Conservation (phyloP, 1,284 basidiomycete species). For the Sanghuangporus sanghuang region DNA sequence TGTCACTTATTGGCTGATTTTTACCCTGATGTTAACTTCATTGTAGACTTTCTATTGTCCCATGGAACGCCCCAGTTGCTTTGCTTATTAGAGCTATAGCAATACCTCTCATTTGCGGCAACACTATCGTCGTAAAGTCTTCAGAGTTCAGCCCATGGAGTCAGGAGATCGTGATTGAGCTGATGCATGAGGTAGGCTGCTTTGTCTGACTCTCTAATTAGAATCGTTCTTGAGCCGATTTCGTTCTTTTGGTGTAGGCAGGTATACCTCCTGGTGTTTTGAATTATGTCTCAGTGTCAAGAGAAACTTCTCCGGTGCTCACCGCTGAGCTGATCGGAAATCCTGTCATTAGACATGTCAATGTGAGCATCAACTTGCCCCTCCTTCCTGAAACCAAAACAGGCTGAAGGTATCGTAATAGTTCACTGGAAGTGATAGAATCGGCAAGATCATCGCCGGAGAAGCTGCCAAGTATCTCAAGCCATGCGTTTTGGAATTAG, state of each 20-base stretch:
- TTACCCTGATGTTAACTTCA: not conserved
- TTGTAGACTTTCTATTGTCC: conserved; percentile 23
- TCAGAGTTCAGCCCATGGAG: conserved; percentile 51
- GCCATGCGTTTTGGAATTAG: conserved; percentile 67
- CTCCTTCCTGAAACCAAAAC: not conserved
- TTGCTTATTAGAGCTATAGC: conserved; percentile 47
- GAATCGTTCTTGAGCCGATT: not conserved
- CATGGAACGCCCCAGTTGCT: conserved; percentile 41
- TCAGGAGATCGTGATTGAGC: conserved; percentile 45
- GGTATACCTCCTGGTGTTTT: conserved; percentile 59
- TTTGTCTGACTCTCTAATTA: not conserved
- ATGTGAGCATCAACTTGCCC: conserved; percentile 26
- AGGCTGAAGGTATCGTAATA: conserved; percentile 24
- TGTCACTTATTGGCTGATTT: not conserved
- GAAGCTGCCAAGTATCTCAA: conserved; percentile 74
- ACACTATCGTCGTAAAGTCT: conserved; percentile 58
- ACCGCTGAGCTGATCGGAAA: conserved; percentile 53
- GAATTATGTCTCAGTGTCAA: conserved; percentile 51
- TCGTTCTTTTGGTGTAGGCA: conserved; percentile 29
- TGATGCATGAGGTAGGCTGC: conserved; percentile 37
- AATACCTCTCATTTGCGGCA: conserved; percentile 56
- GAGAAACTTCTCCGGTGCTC: conserved; percentile 38
- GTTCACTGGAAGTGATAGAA: conserved; percentile 69
- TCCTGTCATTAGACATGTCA: conserved; percentile 43
- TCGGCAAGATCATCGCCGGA: conserved; percentile 64